Evolutionary conservation across 2,329 filamentous ascomycete genomes (phyloP).

Genomic region (Orbilia javanica): DNA sequence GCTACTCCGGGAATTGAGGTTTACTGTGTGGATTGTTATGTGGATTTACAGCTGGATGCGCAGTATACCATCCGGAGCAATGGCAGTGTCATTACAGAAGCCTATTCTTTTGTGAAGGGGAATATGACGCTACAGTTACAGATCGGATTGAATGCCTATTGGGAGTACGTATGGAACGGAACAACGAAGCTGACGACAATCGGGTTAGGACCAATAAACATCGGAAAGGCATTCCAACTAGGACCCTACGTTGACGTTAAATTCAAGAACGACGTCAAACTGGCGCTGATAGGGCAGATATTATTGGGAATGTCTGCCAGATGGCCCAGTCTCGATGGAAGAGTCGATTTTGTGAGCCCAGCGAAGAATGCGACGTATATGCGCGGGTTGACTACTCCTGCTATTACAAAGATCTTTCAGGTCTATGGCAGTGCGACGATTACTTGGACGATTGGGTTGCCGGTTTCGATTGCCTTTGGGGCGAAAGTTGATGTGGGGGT

Average conservation of each 20-base stretch:
- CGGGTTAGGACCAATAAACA: neutral
- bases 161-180: neutral
- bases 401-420: neutral
- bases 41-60: neutral
- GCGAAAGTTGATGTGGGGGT: neutral
- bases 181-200: neutral
- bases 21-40: conserved; percentile 9
- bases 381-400: neutral
- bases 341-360: neutral
- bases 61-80: neutral
- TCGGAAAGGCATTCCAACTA: neutral
- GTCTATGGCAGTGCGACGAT: conserved; percentile 5
- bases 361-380: neutral
- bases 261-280: conserved; percentile 2
- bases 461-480: neutral
- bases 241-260: neutral
- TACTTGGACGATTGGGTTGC: conserved; percentile 10
- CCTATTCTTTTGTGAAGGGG: neutral
- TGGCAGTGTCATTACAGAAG: neutral
- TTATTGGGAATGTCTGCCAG: neutral
- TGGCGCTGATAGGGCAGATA: neutral
- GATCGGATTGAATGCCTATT: neutral
- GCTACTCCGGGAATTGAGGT: neutral
- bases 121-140: neutral
- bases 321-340: neutral